Conservation (phyloP, 345 rosid genomes). For the Anacardium occidentale region DNA sequence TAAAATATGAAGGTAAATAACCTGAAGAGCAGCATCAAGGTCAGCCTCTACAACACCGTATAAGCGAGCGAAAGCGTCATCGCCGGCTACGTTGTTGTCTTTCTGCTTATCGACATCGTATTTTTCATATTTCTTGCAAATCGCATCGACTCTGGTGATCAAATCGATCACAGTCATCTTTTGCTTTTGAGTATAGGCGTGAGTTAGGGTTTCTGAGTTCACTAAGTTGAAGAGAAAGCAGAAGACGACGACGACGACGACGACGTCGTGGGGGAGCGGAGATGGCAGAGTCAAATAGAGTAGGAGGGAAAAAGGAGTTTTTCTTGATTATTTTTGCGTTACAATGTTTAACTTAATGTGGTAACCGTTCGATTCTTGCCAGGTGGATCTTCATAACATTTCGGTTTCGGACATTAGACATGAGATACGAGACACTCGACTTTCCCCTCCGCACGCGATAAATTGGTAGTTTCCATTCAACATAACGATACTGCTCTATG, state of each 20-base stretch:
- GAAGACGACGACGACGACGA: not conserved
- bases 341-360: not conserved
- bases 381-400: not conserved
- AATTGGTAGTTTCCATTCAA: not conserved
- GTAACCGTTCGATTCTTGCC: conserved; percentile 23
- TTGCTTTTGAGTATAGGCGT: not conserved
- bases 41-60: conserved; percentile 51
- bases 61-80: conserved; percentile 63
- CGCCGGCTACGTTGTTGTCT: conserved; percentile 51
- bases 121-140: conserved; percentile 63
- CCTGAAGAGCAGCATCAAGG: conserved; percentile 46
- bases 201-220: not conserved
- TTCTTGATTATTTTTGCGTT: not conserved
- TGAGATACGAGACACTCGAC: not conserved
- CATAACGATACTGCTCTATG: no score
- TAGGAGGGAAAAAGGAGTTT: not conserved
- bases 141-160: conserved; percentile 58
- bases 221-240: not conserved
- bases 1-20: not conserved
- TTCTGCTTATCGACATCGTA: conserved; percentile 65
- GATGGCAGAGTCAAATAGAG: conserved; percentile 1
- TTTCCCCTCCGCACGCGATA: not conserved
- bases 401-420: no score
- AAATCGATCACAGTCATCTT: conserved; percentile 56
- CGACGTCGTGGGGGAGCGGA: not conserved